phyloP scores from a whole-genome alignment of 108 stramenopile genomes.

The Pseudonitzschia multistriata region DNA sequence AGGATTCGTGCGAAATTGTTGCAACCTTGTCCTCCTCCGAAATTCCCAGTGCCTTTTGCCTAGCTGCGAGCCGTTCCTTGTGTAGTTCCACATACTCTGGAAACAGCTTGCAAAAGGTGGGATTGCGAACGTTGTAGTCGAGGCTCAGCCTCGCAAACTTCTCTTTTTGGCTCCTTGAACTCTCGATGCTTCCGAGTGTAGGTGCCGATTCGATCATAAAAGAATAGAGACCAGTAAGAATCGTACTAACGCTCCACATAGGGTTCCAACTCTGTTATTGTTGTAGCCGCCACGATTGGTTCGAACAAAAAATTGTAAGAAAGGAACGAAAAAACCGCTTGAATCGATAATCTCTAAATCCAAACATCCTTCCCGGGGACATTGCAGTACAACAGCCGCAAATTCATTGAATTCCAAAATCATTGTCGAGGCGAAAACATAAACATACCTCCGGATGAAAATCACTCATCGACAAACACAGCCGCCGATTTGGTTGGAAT shows the following conservation, averaged over 20 bases:
- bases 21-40: neutral
- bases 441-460: constrained; percentile 19
- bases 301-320: neutral
- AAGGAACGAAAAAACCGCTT: neutral
- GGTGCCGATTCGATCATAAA: constrained; percentile 93
- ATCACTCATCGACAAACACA: constrained; percentile 91
- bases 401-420: neutral
- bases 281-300: neutral
- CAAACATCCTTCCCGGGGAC: neutral
- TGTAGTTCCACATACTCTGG: constrained; percentile 79
- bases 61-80: constrained; percentile 48
- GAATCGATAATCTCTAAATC: neutral
- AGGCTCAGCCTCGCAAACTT: constrained; percentile 80
- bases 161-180: constrained; percentile 61
- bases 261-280: constrained; percentile 76
- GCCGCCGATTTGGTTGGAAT: constrained; percentile 76
- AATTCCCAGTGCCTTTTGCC: constrained; percentile 24
- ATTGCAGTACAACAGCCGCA: neutral
- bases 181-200: constrained; percentile 88
- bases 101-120: constrained; percentile 66
- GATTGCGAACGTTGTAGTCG: constrained; percentile 76
- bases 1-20: constrained; percentile 4
- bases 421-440: neutral
- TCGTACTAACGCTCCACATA: constrained; percentile 94
- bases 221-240: constrained; percentile 92